phyloP scores from a whole-genome alignment of 176 grass and related monocot species.

The Bromus sterilis region DNA sequence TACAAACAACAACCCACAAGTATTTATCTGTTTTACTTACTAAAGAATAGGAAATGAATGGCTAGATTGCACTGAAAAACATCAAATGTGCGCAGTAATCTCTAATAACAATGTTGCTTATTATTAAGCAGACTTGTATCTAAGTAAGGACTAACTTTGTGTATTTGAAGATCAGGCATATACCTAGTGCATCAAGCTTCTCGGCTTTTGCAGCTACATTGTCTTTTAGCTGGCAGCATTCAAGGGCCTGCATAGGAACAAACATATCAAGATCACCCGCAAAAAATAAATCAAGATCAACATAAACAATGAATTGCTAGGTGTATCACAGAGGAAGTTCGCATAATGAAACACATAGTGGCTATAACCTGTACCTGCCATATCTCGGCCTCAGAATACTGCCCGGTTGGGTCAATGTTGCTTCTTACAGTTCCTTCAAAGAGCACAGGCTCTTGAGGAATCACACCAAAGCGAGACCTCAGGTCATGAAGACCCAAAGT shows the following conservation, averaged over 20 bases:
- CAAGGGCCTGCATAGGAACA: slow-evolving; percentile 51
- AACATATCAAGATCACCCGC: neutral
- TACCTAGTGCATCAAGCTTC: slow-evolving; percentile 90
- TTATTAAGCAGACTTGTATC: neutral
- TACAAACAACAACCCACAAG: slow-evolving; percentile 9
- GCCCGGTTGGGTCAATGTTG: slow-evolving; percentile 89
- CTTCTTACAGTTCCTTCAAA: slow-evolving; percentile 89
- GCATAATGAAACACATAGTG: slow-evolving; percentile 7
- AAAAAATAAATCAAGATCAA: neutral
- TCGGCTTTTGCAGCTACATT: slow-evolving; percentile 67
- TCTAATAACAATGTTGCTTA: too few relatives aligned
- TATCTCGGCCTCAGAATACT: slow-evolving; percentile 82
- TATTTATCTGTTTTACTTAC: neutral
- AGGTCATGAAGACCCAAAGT: slow-evolving; percentile 85
- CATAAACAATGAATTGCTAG: neutral
- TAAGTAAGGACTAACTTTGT: neutral
- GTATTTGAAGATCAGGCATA: neutral
- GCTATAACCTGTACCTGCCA: slow-evolving; percentile 60
- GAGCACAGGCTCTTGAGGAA: slow-evolving; percentile 92
- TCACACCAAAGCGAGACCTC: slow-evolving; percentile 83
- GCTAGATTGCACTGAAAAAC: neutral
- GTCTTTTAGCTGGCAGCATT: slow-evolving; percentile 79
- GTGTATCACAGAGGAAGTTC: neutral
- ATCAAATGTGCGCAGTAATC: neutral
- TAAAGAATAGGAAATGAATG: neutral